Conservation (phyloP, 176 grass and related monocot genomes). For the Oryza glaberrima region DNA sequence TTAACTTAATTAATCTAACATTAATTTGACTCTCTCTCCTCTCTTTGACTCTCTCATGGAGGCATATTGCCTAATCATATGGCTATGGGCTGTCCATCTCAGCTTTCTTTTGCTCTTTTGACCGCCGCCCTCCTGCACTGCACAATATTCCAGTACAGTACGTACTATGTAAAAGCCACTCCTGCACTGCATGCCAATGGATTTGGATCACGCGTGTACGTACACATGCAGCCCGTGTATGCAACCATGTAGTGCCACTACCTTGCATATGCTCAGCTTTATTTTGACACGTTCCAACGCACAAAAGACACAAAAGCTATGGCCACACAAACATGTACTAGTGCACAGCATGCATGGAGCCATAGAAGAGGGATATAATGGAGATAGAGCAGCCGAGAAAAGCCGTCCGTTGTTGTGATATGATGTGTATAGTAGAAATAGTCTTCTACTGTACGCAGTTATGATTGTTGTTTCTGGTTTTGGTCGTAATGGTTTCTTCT, state of each 20-base stretch:
- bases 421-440: not conserved
- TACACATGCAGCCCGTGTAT: not conserved
- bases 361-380: not conserved
- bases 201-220: slow-evolving; percentile 12
- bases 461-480: not conserved
- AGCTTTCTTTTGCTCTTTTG: slow-evolving; percentile 8
- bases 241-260: not conserved
- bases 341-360: not conserved
- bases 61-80: slow-evolving; percentile 33
- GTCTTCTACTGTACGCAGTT: too few species aligned
- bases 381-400: not conserved
- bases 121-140: slow-evolving; percentile 25
- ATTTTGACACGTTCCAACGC: slow-evolving; percentile 29
- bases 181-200: not conserved
- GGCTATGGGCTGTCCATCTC: slow-evolving; percentile 22
- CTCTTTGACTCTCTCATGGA: not conserved
- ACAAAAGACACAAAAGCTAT: not conserved
- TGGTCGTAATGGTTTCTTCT: not conserved
- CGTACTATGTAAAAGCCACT: slow-evolving; percentile 22
- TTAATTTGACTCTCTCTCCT: not conserved
- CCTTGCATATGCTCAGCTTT: slow-evolving; percentile 6
- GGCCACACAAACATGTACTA: not conserved
- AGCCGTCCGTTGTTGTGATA: not conserved
- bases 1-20: not conserved
- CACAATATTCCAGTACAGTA: not conserved